phyloP scores from a whole-genome alignment of 2,329 filamentous ascomycete species.

The Neofusicoccum cordaticola region DNA sequence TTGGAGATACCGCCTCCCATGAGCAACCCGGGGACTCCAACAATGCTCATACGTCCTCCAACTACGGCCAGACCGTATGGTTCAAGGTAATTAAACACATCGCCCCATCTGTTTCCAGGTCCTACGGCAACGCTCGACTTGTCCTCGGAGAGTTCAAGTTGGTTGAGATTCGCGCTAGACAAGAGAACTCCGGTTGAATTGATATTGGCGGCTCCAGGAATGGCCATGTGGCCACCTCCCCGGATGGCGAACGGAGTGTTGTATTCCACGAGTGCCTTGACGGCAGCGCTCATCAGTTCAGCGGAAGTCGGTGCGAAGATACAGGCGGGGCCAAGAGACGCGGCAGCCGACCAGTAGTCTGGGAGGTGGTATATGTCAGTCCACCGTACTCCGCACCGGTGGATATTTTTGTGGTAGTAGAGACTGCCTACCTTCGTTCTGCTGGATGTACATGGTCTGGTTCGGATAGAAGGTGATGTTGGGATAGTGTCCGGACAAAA shows the following conservation, averaged over 20 bases:
- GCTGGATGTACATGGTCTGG: neutral
- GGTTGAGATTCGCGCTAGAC: conserved; percentile 24
- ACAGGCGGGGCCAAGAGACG: conserved; percentile 16
- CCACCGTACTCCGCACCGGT: no score
- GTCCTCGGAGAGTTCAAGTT: conserved; percentile 25
- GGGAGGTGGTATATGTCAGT: neutral
- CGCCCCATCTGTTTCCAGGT: conserved; percentile 29
- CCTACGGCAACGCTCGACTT: conserved; percentile 27
- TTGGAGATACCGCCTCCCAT: conserved; percentile 39
- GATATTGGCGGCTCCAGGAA: conserved; percentile 20
- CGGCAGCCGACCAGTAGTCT: conserved; percentile 1
- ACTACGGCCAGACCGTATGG: conserved; percentile 23
- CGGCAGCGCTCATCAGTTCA: neutral
- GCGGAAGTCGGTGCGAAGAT: neutral
- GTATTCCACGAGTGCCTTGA: neutral
- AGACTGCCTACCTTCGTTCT: neutral
- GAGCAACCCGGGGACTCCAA: conserved; percentile 48
- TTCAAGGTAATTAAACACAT: conserved; percentile 29
- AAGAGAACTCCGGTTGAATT: conserved; percentile 21
- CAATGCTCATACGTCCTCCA: conserved; percentile 41
- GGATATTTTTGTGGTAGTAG: no score
- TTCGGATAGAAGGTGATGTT: neutral
- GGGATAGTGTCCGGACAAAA: neutral
- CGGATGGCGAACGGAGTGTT: conserved; percentile 22
- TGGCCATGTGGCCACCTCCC: conserved; percentile 28